Conservation (phyloP, 495 filamentous ascomycete species). For the Penicillium ochrochloron region DNA sequence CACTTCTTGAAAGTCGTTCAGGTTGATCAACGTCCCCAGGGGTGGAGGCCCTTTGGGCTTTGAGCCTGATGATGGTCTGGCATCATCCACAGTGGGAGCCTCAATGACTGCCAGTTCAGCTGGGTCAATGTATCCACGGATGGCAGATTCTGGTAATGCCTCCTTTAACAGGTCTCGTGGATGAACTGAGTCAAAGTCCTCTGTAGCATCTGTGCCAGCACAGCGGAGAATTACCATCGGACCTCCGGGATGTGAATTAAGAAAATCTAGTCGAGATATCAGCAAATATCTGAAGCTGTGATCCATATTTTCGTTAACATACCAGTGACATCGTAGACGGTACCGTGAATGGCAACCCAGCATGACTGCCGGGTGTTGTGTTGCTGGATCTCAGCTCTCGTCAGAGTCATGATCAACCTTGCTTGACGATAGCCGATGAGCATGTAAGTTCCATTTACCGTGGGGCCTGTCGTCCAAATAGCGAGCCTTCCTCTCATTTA, state of each 20-base stretch:
- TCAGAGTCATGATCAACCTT: constrained; percentile 21
- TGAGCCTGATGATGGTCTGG: neutral
- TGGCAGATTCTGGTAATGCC: constrained; percentile 26
- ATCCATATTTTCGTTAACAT: neutral
- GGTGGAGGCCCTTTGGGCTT: constrained; percentile 44
- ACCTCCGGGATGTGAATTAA: constrained; percentile 76
- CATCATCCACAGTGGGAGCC: neutral
- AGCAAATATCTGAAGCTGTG: neutral
- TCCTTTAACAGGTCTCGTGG: constrained; percentile 58
- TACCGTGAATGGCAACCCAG: constrained; percentile 79
- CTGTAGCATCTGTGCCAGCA: constrained; percentile 85
- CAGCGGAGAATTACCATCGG: constrained; percentile 79
- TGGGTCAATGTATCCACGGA: constrained; percentile 31
- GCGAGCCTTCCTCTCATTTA: neutral
- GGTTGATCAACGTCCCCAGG: constrained; percentile 62
- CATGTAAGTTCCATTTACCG: neutral
- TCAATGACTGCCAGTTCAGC: constrained; percentile 7
- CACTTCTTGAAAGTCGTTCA: constrained; percentile 67
- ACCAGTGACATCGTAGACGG: constrained; percentile 81
- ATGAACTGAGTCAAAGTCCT: constrained; percentile 82
- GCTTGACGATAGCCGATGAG: neutral
- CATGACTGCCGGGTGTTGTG: constrained; percentile 72
- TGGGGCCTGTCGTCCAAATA: neutral
- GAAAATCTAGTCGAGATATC: constrained; percentile 30
- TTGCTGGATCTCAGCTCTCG: constrained; percentile 61